Percentiles rank a stretch among this genome's conserved stretches.
Evolutionary conservation across 1,284 basidiomycete genomes (phyloP).

Genomic region (Ceratobasidium sp.): DNA sequence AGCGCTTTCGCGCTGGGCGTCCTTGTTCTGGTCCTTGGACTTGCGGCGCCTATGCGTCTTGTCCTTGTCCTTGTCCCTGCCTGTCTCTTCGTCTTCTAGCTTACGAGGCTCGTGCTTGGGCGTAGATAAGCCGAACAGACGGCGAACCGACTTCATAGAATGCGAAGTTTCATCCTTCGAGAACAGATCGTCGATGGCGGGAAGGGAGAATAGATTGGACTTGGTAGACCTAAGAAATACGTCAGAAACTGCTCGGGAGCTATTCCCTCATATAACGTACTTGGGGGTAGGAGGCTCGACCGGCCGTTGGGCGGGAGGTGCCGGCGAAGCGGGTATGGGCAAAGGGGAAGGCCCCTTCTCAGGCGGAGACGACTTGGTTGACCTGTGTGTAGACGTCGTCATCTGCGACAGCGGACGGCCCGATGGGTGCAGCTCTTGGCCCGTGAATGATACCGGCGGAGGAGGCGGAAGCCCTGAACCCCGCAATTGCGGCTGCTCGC

Average conservation of each 20-base stretch:
- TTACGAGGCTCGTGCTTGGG: constrained; percentile 42
- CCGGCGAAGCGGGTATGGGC: constrained; percentile 5
- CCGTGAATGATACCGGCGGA: constrained; percentile 6
- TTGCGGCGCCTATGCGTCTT: too few species aligned
- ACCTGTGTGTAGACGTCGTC: constrained; percentile 31
- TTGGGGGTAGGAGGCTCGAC: constrained; percentile 29
- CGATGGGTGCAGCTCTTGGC: constrained; percentile 1
- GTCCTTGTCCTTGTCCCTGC: neutral
- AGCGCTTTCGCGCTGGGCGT: constrained; percentile 5
- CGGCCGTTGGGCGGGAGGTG: neutral
- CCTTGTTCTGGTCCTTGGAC: constrained; percentile 18
- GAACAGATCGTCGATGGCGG: constrained; percentile 38
- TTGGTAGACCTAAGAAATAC: constrained; percentile 15
- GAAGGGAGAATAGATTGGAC: constrained; percentile 27
- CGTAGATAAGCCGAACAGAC: constrained; percentile 30
- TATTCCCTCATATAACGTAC: neutral
- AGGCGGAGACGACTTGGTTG: constrained; percentile 33
- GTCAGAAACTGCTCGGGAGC: constrained; percentile 1
- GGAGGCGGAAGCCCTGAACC: constrained; percentile 2
- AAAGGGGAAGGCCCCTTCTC: constrained; percentile 23
- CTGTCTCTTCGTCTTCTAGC: constrained; percentile 19
- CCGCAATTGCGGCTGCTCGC: constrained; percentile 32
- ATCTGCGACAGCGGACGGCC: constrained; percentile 20
- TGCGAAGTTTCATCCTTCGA: constrained; percentile 41
- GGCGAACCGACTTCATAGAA: constrained; percentile 29